Evolutionary conservation across 2,329 filamentous ascomycete species (phyloP).

Genomic region (Cercospora zeina): DNA sequence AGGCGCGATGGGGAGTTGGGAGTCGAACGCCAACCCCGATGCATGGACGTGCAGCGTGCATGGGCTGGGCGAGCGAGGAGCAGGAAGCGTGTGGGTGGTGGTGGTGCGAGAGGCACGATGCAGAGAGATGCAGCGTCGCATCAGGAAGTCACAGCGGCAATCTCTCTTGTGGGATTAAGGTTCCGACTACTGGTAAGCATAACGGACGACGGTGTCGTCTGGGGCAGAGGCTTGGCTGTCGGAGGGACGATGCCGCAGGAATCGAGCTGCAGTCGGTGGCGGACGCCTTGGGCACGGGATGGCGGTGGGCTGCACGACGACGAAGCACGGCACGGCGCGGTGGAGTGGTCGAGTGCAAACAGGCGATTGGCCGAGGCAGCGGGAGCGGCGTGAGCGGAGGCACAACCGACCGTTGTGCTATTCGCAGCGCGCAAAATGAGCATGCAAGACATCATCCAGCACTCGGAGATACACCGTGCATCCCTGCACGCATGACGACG

Average conservation of each 20-base stretch:
- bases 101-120: too few species aligned
- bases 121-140: conserved; percentile 25
- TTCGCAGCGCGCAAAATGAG: conserved; percentile 15
- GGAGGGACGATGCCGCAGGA: conserved; percentile 28
- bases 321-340: not conserved
- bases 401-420: conserved; percentile 9
- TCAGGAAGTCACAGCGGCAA: conserved; percentile 30
- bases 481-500: conserved; percentile 17
- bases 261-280: conserved; percentile 26
- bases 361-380: not conserved
- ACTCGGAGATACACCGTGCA: not conserved
- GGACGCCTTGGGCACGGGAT: conserved; percentile 19
- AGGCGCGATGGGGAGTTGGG: too few species aligned
- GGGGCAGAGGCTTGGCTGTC: conserved; percentile 17
- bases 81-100: too few species aligned
- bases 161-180: conserved; percentile 24
- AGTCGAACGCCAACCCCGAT: too few species aligned
- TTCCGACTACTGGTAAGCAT: conserved; percentile 33
- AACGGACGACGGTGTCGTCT: conserved; percentile 15
- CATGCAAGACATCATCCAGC: conserved; percentile 10
- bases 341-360: not conserved
- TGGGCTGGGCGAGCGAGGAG: too few species aligned
- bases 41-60: too few species aligned
- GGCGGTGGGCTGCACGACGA: not conserved
- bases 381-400: conserved; percentile 11